Percentiles rank a stretch among this genome's conserved stretches.
These are phyloP conservation scores for Epichloe typhina DNA, from an alignment of 2,329 filamentous ascomycete species.

Conservation along the genomic window DNA sequence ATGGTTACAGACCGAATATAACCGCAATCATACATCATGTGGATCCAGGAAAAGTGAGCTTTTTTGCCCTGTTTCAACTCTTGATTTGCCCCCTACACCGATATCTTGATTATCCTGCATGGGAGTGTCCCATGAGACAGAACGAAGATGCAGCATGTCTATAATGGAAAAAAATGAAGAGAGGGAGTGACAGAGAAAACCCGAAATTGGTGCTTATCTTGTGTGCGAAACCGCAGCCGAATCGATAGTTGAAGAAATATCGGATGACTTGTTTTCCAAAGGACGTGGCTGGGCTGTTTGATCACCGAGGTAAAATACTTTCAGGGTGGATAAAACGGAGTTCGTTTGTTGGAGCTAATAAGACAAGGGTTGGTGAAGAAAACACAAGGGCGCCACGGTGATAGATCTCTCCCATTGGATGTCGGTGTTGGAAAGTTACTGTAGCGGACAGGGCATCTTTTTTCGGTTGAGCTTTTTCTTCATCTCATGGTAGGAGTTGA, in stretches of 20 bases:
- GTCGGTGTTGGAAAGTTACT: not conserved
- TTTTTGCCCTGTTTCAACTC: not conserved
- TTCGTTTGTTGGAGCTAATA: not conserved
- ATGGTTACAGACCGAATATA: not conserved
- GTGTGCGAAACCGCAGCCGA: not conserved
- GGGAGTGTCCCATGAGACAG: not conserved
- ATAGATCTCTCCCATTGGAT: not conserved
- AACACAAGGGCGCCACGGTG: not conserved
- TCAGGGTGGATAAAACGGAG: not conserved
- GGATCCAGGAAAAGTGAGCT: not conserved
- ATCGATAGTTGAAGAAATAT: not conserved
- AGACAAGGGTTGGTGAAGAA: not conserved
- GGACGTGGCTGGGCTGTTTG: not conserved
- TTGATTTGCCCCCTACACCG: not conserved
- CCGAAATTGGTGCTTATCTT: not conserved
- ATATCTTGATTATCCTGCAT: not conserved
- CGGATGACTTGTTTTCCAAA: not conserved
- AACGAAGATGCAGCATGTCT: not conserved
- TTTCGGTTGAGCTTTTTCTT: conserved; percentile 5
- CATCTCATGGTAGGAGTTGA: conserved; percentile 11
- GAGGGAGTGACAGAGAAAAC: not conserved
- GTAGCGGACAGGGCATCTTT: not conserved
- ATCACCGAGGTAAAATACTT: not conserved
- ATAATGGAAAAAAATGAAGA: not conserved
- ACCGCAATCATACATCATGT: conserved; percentile 3